Base-by-base conservation (phyloP, 2,329 filamentous ascomycete genomes). In the Aspergillus spinulosporus region DNA sequence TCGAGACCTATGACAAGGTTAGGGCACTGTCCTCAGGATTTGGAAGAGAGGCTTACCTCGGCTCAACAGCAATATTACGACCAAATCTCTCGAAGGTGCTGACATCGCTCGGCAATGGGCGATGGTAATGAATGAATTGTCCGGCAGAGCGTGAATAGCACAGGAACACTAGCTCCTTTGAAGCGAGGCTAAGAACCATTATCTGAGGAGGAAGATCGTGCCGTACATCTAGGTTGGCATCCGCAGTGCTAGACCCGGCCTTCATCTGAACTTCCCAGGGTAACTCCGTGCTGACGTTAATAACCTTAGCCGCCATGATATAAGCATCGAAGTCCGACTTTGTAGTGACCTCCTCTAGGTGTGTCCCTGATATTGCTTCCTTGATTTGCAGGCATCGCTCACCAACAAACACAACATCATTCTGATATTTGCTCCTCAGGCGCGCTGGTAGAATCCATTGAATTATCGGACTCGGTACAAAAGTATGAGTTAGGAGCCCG, bases 361-460 rank as follows among this genome's bases (percentile, higher is more conserved):
- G 86, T 1, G 87, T 86, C 44, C 79, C 78, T 4, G 80, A 79
- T 2, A 74, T 64, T 26, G 94, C 82, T 70, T 96, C 88, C 64
- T 87, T 88, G 61, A 97, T 85, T 63, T 93, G 88, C 44, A 99
- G 82, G 64, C 85, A 90, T 60, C 88, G 83, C 62, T 96, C 88
- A 52, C 92, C 90, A 56, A 99, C 82, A 65, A 96, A 91, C 37
- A 92, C 87, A 61, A 97, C 84, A 75, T 97, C 92, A 64, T 94
- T 92, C 58, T 86, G 80, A 43, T 80, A 74, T 50, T 80, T 79
- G 54, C 86, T 86, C 56, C 92, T 83, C 57, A 97, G 78, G 58
- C 87, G 84, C n/a, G 87, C 90, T 9, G 92, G 89, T 11, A 96
- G 77, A 43, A 97, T 88, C 78, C 84, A 88, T 67, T 88, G 87